Conservation (phyloP, 768 basidiomycete genomes). For the Collybia mongolica region DNA sequence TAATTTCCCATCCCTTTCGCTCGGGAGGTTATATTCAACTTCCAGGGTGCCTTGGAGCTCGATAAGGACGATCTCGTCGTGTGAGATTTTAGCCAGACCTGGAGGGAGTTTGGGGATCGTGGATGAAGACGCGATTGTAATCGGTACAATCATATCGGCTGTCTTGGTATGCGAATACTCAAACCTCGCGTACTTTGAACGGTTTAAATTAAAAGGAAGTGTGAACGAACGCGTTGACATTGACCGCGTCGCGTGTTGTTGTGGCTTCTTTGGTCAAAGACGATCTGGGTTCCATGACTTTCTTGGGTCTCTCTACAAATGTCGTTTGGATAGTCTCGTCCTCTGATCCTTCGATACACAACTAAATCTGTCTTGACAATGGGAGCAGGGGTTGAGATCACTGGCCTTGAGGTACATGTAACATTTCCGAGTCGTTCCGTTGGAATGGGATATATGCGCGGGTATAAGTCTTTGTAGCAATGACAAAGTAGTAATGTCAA, state of each 20-base stretch:
- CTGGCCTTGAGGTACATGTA: no score
- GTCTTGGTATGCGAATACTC: background rate
- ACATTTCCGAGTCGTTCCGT: no score
- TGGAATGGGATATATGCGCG: no score
- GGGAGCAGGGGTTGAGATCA: no score
- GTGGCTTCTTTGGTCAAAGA: background rate
- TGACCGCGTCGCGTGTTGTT: background rate
- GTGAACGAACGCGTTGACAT: background rate
- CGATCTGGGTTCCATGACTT: background rate
- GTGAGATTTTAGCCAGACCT: slow-evolving; percentile 67
- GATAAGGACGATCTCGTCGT: slow-evolving; percentile 78
- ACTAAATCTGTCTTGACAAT: no score
- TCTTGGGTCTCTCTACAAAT: background rate
- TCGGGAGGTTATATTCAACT: slow-evolving; percentile 51
- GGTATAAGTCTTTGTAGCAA: no score
- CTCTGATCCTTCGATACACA: no score
- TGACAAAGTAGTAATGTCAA: no score
- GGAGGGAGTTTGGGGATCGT: slow-evolving; percentile 54
- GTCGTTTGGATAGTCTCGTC: no score
- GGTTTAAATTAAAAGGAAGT: background rate
- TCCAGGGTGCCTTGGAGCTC: slow-evolving; percentile 87
- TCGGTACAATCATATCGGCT: slow-evolving; percentile 62
- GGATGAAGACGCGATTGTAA: slow-evolving; percentile 40
- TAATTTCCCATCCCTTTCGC: slow-evolving; percentile 64
- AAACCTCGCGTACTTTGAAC: background rate